These are phyloP conservation scores for Amauroascus verrucosus DNA, from an alignment of 2,329 filamentous ascomycete species.

Conservation along the genomic window DNA sequence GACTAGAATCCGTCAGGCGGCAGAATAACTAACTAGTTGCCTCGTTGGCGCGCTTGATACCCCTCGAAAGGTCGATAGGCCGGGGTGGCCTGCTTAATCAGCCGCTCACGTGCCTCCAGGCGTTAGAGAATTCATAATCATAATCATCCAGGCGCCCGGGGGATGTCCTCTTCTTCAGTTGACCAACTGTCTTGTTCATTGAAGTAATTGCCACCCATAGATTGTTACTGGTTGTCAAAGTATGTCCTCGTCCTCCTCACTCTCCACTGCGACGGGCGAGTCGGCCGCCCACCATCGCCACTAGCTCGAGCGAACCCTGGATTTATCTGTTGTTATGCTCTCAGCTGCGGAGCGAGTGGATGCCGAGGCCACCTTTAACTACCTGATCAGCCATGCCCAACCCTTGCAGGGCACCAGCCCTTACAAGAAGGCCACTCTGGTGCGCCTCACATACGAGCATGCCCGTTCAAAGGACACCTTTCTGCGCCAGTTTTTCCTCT, in stretches of 20 bases:
- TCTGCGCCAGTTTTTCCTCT: conserved; percentile 12
- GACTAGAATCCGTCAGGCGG: too few species aligned
- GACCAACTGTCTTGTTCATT: neutral
- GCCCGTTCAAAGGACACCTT: conserved; percentile 12
- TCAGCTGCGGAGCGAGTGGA: neutral
- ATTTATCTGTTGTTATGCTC: neutral
- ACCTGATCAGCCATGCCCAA: conserved; percentile 17
- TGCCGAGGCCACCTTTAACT: conserved; percentile 9
- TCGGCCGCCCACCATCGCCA: too few species aligned
- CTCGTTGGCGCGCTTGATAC: too few species aligned
- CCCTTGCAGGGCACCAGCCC: conserved; percentile 16
- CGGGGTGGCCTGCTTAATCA: too few species aligned
- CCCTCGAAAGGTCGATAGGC: too few species aligned
- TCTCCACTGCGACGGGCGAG: neutral
- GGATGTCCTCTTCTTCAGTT: neutral
- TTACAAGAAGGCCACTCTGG: conserved; percentile 18
- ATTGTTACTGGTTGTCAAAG: neutral
- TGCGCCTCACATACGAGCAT: conserved; percentile 18
- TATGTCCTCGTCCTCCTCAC: neutral
- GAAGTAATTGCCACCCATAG: too few species aligned
- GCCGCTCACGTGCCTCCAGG: too few species aligned
- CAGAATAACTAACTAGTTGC: too few species aligned
- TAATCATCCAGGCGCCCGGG: too few species aligned
- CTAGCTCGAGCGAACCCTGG: too few species aligned
- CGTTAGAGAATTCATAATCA: too few species aligned